Evolutionary conservation across 768 basidiomycete genomes (phyloP).

Genomic region (Tulasnella sp.): DNA sequence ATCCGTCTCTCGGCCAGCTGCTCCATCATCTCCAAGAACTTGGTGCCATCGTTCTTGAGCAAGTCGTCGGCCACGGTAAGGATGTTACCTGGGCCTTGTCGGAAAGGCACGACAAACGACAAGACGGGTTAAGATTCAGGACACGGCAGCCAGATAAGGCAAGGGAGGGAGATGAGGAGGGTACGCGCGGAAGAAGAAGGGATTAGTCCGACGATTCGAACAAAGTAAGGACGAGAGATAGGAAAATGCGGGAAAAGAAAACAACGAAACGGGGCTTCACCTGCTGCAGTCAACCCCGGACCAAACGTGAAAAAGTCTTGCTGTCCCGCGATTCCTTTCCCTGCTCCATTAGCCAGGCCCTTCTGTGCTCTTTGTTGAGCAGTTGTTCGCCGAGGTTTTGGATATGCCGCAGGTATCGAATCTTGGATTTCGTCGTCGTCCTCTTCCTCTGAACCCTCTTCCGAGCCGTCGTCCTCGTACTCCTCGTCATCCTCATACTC

Average conservation of each 20-base stretch:
- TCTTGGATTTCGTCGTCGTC: slow-evolving; percentile 54
- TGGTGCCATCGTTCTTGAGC: slow-evolving; percentile 95
- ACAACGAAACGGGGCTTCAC: slow-evolving; percentile 13
- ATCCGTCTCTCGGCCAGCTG: slow-evolving; percentile 90
- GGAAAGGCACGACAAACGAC: neutral
- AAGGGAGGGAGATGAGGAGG: slow-evolving; percentile 2
- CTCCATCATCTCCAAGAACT: slow-evolving; percentile 99
- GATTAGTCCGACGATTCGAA: slow-evolving; percentile 3
- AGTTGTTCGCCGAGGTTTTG: slow-evolving; percentile 21
- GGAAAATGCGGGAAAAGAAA: slow-evolving; percentile 17
- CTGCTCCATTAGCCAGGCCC: slow-evolving; percentile 20
- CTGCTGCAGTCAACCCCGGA: slow-evolving; percentile 13
- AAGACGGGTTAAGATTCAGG: slow-evolving; percentile 40
- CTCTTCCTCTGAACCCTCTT: slow-evolving; percentile 56
- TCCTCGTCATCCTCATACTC: slow-evolving; percentile 27
- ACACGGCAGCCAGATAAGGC: neutral
- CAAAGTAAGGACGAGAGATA: neutral
- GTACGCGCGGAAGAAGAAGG: slow-evolving; percentile 9
- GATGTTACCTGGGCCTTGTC: slow-evolving; percentile 75
- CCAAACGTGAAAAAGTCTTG: slow-evolving; percentile 16
- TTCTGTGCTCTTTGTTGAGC: slow-evolving; percentile 22
- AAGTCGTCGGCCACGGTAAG: slow-evolving; percentile 98
- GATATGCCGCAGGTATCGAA: slow-evolving; percentile 13
- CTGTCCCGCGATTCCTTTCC: slow-evolving; percentile 9
- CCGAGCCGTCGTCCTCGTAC: slow-evolving; percentile 47